phyloP scores from a whole-genome alignment of 164 flowering plant species.

The Cinnamomum chago region DNA sequence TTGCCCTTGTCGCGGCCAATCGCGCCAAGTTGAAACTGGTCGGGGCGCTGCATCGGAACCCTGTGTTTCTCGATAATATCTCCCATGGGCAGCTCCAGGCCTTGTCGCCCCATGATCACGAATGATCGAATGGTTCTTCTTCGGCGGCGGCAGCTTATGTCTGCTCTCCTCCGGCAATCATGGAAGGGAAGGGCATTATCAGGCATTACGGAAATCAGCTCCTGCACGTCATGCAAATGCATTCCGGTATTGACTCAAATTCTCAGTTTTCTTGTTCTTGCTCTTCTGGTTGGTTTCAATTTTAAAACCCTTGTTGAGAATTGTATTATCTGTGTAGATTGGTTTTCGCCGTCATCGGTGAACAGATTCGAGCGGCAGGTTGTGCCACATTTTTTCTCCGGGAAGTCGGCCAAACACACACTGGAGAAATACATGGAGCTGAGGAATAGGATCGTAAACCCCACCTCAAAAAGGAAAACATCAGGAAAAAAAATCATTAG shows the following conservation, averaged over 20 bases:
- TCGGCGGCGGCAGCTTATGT: slow-evolving; percentile 28
- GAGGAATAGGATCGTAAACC: slow-evolving; percentile 45
- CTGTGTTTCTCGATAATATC: slow-evolving; percentile 57
- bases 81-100: slow-evolving; percentile 93
- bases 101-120: slow-evolving; percentile 41
- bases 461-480: too few relatives aligned
- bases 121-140: slow-evolving; percentile 25
- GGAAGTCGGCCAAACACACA: slow-evolving; percentile 64
- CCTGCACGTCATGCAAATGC: slow-evolving; percentile 72
- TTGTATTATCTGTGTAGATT: slow-evolving; percentile 41
- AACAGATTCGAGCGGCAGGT: slow-evolving; percentile 88
- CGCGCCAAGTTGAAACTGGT: slow-evolving; percentile 23
- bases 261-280: background rate
- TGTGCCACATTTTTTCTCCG: slow-evolving; percentile 91
- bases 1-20: slow-evolving; percentile 51
- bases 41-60: background rate
- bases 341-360: slow-evolving; percentile 81
- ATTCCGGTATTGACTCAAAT: slow-evolving; percentile 49
- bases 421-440: slow-evolving; percentile 87
- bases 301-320: background rate
- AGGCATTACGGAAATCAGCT: slow-evolving; percentile 50
- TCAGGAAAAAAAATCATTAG: too few relatives aligned
- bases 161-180: slow-evolving; percentile 61
- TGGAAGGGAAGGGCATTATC: slow-evolving; percentile 76
- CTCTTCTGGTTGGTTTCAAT: background rate